Evolutionary conservation across 306 rosid genomes (phyloP).

Genomic region (Gynostemma pentaphyllum): DNA sequence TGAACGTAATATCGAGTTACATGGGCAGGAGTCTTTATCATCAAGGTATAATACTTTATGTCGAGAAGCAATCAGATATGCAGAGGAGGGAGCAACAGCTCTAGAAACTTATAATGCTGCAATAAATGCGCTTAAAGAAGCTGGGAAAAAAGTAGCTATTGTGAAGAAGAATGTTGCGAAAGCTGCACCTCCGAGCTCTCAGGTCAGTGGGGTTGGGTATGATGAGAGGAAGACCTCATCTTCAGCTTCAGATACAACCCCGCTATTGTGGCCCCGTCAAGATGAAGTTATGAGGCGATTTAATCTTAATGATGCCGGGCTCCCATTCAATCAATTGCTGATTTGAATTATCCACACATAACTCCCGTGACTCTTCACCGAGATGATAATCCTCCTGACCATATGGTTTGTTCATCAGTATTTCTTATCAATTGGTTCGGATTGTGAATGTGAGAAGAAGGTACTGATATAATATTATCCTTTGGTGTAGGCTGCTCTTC

Average conservation of each 20-base stretch:
- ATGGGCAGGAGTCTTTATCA: slow-evolving; percentile 51
- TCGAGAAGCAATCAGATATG: slow-evolving; percentile 71
- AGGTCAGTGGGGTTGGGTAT: slow-evolving; percentile 35
- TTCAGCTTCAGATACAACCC: slow-evolving; percentile 51
- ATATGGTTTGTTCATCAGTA: slow-evolving; percentile 33
- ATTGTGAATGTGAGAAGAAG: not conserved
- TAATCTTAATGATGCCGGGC: slow-evolving; percentile 73
- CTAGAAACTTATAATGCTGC: slow-evolving; percentile 69
- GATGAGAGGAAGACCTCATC: slow-evolving; percentile 49
- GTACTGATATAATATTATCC: not conserved
- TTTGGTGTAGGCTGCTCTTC: slow-evolving; percentile 60
- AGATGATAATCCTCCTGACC: slow-evolving; percentile 71
- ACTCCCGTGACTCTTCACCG: slow-evolving; percentile 81
- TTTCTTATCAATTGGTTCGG: slow-evolving; percentile 3
- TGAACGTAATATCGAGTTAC: slow-evolving; percentile 37
- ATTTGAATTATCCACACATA: slow-evolving; percentile 76
- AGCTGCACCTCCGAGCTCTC: slow-evolving; percentile 51
- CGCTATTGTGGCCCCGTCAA: slow-evolving; percentile 80
- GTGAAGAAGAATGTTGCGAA: slow-evolving; percentile 59
- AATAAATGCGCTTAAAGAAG: slow-evolving; percentile 56
- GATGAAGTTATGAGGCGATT: slow-evolving; percentile 62
- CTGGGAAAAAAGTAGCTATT: slow-evolving; percentile 54
- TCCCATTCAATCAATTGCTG: slow-evolving; percentile 51
- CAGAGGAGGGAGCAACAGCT: slow-evolving; percentile 80
- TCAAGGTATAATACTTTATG: slow-evolving; percentile 58